These are phyloP conservation scores for Filobasidium floriforme DNA, from an alignment of 768 basidiomycete genomes.

Conservation along the genomic window DNA sequence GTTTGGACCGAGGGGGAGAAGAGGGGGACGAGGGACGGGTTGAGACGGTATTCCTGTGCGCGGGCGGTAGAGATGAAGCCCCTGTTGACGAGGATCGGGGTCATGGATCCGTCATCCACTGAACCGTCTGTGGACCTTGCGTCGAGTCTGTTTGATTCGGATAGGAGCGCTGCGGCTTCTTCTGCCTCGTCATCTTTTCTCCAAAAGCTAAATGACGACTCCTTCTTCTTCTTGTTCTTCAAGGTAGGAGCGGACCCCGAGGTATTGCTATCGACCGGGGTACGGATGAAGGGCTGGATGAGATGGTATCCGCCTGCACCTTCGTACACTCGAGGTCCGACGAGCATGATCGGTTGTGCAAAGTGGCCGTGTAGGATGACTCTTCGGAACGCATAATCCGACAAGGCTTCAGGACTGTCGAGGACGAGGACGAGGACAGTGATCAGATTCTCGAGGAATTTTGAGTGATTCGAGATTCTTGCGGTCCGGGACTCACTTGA, in stretches of 20 bases:
- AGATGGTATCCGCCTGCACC: constrained; percentile 81
- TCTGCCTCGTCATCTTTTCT: constrained; percentile 5
- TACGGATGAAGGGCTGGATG: constrained; percentile 74
- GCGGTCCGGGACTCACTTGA: constrained; percentile 59
- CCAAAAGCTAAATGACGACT: not conserved
- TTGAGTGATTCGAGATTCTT: too few species aligned
- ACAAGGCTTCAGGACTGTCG: constrained; percentile 61
- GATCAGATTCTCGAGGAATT: not conserved
- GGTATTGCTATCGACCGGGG: constrained; percentile 16
- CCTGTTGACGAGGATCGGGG: constrained; percentile 82
- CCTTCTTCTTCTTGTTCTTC: constrained; percentile 4
- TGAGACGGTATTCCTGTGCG: constrained; percentile 35
- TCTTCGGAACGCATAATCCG: constrained; percentile 82
- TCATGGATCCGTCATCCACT: constrained; percentile 26
- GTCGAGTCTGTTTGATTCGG: too few species aligned
- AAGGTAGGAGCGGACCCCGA: constrained; percentile 12
- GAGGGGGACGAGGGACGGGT: not conserved
- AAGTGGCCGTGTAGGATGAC: constrained; percentile 70
- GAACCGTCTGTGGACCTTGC: not conserved
- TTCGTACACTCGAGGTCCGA: constrained; percentile 80
- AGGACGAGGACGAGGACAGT: constrained; percentile 13
- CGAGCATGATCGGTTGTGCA: constrained; percentile 69
- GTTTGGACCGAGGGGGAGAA: not conserved
- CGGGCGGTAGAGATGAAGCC: constrained; percentile 63
- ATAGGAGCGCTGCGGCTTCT: constrained; percentile 29